phyloP scores from a whole-genome alignment of 768 basidiomycete genomes.

The Russula sp. region DNA sequence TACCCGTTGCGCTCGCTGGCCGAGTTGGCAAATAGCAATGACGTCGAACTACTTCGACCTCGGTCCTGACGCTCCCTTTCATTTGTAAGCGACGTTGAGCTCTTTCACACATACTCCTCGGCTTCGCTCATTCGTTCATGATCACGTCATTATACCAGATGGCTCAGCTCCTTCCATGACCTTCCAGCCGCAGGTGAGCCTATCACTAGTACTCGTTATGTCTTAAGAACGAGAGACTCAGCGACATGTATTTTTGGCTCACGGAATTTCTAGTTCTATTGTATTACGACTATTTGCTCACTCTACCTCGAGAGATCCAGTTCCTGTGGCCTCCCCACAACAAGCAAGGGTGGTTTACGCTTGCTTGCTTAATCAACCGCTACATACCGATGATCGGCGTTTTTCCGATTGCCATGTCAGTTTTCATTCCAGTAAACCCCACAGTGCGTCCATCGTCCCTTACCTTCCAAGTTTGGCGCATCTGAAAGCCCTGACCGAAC shows the following conservation, averaged over 20 bases:
- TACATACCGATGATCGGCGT: conserved; percentile 46
- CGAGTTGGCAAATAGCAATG: conserved; percentile 12
- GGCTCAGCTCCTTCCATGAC: conserved; percentile 1
- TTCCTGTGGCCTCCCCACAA: conserved; percentile 44
- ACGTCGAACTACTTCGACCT: conserved; percentile 2
- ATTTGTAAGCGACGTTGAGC: not conserved
- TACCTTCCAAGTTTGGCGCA: not conserved
- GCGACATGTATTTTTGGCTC: not conserved
- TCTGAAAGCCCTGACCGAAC: not conserved
- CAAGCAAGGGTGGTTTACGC: conserved; percentile 41
- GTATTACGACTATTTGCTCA: conserved; percentile 37
- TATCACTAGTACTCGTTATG: not conserved
- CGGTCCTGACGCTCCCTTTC: not conserved
- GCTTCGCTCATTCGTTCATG: not conserved
- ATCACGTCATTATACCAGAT: not conserved
- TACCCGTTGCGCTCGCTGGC: not conserved
- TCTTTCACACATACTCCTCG: not conserved
- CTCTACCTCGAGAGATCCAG: conserved; percentile 39
- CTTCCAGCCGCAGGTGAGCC: conserved; percentile 15
- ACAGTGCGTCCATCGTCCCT: conserved; percentile 8
- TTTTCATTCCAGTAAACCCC: conserved; percentile 18
- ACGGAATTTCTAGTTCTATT: conserved; percentile 31
- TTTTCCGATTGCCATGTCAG: conserved; percentile 31
- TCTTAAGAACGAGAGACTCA: not conserved
- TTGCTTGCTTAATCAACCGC: conserved; percentile 50